A percentile compares a stretch with the other conserved stretches of the same genome.
These are phyloP conservation scores for Graphium sp. DNA, from an alignment of 2,329 filamentous ascomycete species.

Conservation along the genomic window DNA sequence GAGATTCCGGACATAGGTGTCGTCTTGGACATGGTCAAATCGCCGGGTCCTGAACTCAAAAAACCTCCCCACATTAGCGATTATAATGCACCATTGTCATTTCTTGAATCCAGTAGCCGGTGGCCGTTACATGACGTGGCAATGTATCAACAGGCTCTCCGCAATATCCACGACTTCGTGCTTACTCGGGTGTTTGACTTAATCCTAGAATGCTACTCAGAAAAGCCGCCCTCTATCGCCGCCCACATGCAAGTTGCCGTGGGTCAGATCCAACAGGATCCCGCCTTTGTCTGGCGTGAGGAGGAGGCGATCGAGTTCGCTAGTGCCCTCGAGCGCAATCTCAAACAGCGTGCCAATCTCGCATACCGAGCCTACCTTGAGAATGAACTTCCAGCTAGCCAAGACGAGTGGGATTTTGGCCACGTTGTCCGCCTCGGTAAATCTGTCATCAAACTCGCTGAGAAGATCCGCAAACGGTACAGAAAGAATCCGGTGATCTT, in stretches of 20 bases:
- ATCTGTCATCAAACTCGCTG: constrained; percentile 66
- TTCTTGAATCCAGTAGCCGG: constrained; percentile 37
- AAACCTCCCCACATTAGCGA: constrained; percentile 39
- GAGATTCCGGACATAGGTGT: constrained; percentile 66
- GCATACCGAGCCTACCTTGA: constrained; percentile 68
- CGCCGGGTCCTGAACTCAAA: constrained; percentile 48
- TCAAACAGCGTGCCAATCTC: constrained; percentile 59
- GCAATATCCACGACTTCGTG: constrained; percentile 61
- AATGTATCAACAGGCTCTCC: constrained; percentile 59
- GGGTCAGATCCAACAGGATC: constrained; percentile 66
- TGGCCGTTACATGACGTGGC: constrained; percentile 57
- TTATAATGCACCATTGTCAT: constrained; percentile 30
- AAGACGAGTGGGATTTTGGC: constrained; percentile 76
- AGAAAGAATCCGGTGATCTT: constrained; percentile 75
- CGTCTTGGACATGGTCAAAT: constrained; percentile 69
- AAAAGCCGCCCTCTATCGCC: constrained; percentile 69
- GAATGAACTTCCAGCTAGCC: constrained; percentile 60
- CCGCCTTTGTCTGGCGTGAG: constrained; percentile 52
- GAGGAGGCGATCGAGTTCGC: constrained; percentile 60
- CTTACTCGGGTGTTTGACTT: constrained; percentile 75
- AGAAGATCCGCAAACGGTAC: constrained; percentile 86
- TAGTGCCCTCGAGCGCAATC: constrained; percentile 51
- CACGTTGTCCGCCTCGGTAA: constrained; percentile 84
- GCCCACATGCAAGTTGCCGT: constrained; percentile 67
- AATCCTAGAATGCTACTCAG: constrained; percentile 77